These are phyloP conservation scores for Phytopythium vexans DNA, from an alignment of 352 stramenopile species.

Conservation along the genomic window DNA sequence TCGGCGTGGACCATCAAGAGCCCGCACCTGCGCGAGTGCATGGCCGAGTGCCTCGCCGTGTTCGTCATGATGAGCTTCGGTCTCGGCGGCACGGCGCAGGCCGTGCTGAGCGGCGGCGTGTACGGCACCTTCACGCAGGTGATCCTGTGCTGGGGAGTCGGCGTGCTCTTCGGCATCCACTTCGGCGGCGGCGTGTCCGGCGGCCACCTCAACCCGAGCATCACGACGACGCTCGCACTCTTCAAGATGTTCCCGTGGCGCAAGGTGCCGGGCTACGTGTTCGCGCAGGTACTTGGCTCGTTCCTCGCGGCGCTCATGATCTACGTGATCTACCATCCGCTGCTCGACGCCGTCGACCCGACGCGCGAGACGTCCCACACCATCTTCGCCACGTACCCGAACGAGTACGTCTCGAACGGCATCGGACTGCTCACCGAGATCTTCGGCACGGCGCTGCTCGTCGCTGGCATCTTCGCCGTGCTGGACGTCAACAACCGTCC, in stretches of 20 bases:
- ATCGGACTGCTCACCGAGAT: conserved; percentile 47
- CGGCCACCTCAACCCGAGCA: conserved; percentile 42
- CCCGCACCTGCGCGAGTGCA: conserved; percentile 22
- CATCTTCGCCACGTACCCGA: conserved; percentile 55
- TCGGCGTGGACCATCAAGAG: conserved; percentile 36
- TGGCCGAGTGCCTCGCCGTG: conserved; percentile 32
- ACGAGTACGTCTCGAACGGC: conserved; percentile 31
- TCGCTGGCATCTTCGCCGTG: conserved; percentile 45
- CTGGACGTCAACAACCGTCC: conserved; percentile 47
- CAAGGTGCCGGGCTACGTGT: conserved; percentile 44
- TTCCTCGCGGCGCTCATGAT: conserved; percentile 42
- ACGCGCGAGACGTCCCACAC: conserved; percentile 24
- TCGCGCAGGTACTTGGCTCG: conserved; percentile 38
- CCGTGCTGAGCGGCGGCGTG: conserved; percentile 20
- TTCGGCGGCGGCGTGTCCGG: conserved; percentile 34
- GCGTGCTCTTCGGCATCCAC: conserved; percentile 46
- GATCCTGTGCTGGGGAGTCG: conserved; percentile 39
- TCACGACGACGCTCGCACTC: conserved; percentile 24
- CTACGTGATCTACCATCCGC: conserved; percentile 46
- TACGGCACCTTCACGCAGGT: conserved; percentile 37
- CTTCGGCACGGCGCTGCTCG: conserved; percentile 40
- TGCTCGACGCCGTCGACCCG: conserved; percentile 47
- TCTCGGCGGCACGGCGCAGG: conserved; percentile 27
- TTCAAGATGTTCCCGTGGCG: conserved; percentile 41
- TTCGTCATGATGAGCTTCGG: conserved; percentile 45